Conservation (phyloP, 2,329 filamentous ascomycete species). For the Thielaviopsis ethacetica region DNA sequence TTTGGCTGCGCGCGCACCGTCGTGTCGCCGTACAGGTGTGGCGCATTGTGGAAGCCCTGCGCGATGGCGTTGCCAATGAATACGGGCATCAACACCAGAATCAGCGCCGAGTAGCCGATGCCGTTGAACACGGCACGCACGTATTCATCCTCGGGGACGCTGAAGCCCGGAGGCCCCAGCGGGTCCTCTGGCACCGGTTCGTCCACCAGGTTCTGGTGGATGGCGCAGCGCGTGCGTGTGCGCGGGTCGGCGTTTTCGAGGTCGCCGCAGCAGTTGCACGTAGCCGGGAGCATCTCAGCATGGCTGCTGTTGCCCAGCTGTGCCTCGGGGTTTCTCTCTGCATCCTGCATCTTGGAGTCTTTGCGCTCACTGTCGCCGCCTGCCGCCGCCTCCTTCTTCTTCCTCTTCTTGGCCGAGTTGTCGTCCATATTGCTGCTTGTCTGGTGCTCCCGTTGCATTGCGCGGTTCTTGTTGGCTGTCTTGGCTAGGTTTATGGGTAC, state of each 20-base stretch:
- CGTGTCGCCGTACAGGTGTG: slow-evolving; percentile 52
- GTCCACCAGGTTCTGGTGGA: slow-evolving; percentile 12
- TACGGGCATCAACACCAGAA: slow-evolving; percentile 40
- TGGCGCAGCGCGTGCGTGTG: slow-evolving; percentile 3
- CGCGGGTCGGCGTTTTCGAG: not conserved
- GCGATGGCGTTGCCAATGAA: slow-evolving; percentile 44
- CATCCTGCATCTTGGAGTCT: not conserved
- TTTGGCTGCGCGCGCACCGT: slow-evolving; percentile 47
- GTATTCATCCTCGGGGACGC: slow-evolving; percentile 22
- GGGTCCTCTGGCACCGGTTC: slow-evolving; percentile 9
- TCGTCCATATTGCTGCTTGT: not conserved
- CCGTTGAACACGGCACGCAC: slow-evolving; percentile 35
- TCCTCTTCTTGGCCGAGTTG: not conserved
- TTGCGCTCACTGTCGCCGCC: not conserved
- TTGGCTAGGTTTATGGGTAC: slow-evolving; percentile 46
- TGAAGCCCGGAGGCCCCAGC: slow-evolving; percentile 12
- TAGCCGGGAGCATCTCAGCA: not conserved
- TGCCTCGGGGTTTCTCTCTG: not conserved
- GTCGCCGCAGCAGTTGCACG: not conserved
- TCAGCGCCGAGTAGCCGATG: slow-evolving; percentile 31
- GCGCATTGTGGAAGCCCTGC: slow-evolving; percentile 56
- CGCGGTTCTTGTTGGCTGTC: slow-evolving; percentile 33
- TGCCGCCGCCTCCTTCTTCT: not conserved
- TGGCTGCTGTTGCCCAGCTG: not conserved
- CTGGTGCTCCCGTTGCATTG: not conserved